These are phyloP conservation scores for Fragosphaeria purpurea DNA, from an alignment of 2,329 filamentous ascomycete species.

Conservation along the genomic window DNA sequence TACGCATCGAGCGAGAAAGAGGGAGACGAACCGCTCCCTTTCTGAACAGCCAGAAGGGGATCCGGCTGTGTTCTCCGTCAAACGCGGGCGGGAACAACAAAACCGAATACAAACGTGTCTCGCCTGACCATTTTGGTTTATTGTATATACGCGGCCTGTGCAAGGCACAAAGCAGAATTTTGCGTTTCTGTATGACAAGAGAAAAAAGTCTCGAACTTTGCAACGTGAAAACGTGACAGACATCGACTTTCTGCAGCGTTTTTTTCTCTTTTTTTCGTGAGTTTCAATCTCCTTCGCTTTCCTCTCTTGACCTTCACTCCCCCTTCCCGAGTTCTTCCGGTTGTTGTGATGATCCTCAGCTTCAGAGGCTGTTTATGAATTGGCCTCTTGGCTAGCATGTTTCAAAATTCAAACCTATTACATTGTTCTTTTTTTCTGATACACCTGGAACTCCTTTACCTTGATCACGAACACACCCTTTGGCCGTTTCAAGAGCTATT, in stretches of 20 bases:
- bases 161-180: neutral
- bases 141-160: conserved; percentile 6
- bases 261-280: neutral
- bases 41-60: too few relatives aligned
- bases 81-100: too few relatives aligned
- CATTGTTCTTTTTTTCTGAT: conserved; percentile 13
- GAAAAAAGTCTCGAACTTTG: too few relatives aligned
- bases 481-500: neutral
- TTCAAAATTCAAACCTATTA: conserved; percentile 9
- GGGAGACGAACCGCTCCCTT: too few relatives aligned
- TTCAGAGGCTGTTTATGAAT: conserved; percentile 15
- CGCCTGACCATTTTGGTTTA: neutral
- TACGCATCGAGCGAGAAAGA: too few relatives aligned
- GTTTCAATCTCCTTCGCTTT: too few relatives aligned
- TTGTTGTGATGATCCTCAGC: conserved; percentile 10
- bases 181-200: too few relatives aligned
- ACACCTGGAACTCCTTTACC: neutral
- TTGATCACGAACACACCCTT: neutral
- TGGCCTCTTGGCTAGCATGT: conserved; percentile 4
- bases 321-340: neutral
- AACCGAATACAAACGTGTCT: too few relatives aligned
- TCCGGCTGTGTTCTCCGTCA: too few relatives aligned
- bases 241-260: neutral
- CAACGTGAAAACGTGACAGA: too few relatives aligned
- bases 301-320: too few relatives aligned